Percentiles rank a stretch among this genome's conserved stretches.
Evolutionary conservation across 306 rosid species (phyloP).

Genomic region (Pterocarpus macrocarpus): DNA sequence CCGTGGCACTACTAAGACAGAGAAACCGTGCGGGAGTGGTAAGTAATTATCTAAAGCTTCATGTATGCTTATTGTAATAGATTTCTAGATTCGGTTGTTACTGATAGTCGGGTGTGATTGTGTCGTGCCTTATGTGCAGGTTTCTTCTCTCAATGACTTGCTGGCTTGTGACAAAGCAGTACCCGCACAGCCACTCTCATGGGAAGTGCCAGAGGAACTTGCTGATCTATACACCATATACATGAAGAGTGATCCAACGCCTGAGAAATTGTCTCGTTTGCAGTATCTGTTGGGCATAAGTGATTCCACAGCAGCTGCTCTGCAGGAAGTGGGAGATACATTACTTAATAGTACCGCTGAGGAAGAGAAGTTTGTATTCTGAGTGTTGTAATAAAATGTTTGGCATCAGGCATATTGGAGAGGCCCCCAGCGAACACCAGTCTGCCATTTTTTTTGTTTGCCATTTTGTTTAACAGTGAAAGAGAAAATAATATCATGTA

Average conservation of each 20-base stretch:
- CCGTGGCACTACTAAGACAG: constrained; percentile 88
- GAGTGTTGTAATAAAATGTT: constrained; percentile 40
- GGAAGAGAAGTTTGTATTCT: constrained; percentile 93
- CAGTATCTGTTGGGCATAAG: constrained; percentile 88
- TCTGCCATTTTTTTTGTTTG: constrained; percentile 36
- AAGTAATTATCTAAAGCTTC: constrained; percentile 32
- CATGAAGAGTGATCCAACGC: constrained; percentile 71
- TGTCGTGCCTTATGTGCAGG: constrained; percentile 48
- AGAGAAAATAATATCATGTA: not conserved
- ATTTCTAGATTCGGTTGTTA: constrained; percentile 27
- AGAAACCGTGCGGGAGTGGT: constrained; percentile 88
- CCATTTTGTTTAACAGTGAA: constrained; percentile 32
- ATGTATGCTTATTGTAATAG: constrained; percentile 5
- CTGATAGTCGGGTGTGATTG: constrained; percentile 18
- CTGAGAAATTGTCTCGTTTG: constrained; percentile 82
- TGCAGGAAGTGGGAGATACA: constrained; percentile 75
- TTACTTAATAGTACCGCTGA: constrained; percentile 58
- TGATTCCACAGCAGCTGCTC: constrained; percentile 78
- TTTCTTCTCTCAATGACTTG: constrained; percentile 61
- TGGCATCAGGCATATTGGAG: constrained; percentile 51
- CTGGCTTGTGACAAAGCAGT: constrained; percentile 67
- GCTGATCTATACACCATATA: constrained; percentile 81
- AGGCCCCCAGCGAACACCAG: constrained; percentile 7
- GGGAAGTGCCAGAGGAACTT: constrained; percentile 81
- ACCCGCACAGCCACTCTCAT: constrained; percentile 50